These are phyloP conservation scores for Seminavis robusta DNA, from an alignment of 108 stramenopile species.

Conservation along the genomic window DNA sequence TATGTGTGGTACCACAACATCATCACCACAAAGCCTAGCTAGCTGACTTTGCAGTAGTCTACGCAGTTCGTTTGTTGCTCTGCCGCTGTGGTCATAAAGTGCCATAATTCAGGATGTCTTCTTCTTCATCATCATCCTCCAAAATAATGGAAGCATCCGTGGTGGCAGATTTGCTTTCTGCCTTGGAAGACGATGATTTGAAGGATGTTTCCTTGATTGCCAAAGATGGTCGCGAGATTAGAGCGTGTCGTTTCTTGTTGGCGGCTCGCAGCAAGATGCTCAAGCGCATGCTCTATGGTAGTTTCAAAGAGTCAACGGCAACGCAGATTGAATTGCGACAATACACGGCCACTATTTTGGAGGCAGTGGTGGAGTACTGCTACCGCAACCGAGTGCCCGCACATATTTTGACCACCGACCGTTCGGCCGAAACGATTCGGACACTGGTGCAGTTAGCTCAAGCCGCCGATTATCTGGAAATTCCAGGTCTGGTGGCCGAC, in stretches of 20 bases:
- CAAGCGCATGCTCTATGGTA: slow-evolving; percentile 47
- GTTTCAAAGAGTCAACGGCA: slow-evolving; percentile 12
- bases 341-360: slow-evolving; percentile 27
- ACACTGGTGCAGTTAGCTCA: slow-evolving; percentile 48
- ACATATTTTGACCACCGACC: slow-evolving; percentile 29
- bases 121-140: too few species aligned
- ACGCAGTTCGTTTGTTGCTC: too few species aligned
- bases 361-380: slow-evolving; percentile 53
- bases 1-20: too few species aligned
- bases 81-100: too few species aligned
- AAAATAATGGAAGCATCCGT: too few species aligned
- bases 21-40: too few species aligned
- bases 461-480: slow-evolving; percentile 43
- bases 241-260: slow-evolving; percentile 43
- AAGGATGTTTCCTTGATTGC: slow-evolving; percentile 44
- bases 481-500: slow-evolving; percentile 31
- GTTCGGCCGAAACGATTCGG: slow-evolving; percentile 34
- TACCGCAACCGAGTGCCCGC: too few species aligned
- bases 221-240: slow-evolving; percentile 30
- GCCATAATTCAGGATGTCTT: too few species aligned
- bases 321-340: slow-evolving; percentile 22
- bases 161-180: slow-evolving; percentile 17
- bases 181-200: slow-evolving; percentile 33
- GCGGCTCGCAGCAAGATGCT: slow-evolving; percentile 39
- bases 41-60: too few species aligned